A percentile compares a stretch with the other conserved stretches of the same genome.
Evolutionary conservation across 2,329 filamentous ascomycete species (phyloP).

Genomic region (Exophiala spinifera): DNA sequence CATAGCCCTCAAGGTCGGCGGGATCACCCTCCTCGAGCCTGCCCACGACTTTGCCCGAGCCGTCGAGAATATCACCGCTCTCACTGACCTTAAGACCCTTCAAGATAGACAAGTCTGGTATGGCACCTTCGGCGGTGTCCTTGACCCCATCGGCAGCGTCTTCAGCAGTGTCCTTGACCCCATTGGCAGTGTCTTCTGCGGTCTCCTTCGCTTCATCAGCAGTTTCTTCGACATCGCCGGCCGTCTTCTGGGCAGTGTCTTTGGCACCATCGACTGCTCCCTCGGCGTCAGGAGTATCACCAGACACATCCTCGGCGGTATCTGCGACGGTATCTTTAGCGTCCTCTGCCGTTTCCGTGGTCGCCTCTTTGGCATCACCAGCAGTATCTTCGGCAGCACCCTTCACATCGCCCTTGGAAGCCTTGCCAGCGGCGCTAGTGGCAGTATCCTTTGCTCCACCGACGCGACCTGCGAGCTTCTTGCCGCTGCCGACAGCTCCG

Average conservation of each 20-base stretch:
- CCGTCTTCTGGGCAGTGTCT: conserved; percentile 39
- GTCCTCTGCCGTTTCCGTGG: conserved; percentile 41
- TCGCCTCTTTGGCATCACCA: conserved; percentile 36
- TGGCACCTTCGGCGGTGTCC: conserved; percentile 16
- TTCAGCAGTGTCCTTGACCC: conserved; percentile 21
- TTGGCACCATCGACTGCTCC: conserved; percentile 51
- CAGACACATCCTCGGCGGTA: conserved; percentile 17
- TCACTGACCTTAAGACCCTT: conserved; percentile 41
- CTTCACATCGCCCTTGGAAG: conserved; percentile 24
- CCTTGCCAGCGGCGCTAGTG: conserved; percentile 28
- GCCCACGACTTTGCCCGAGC: conserved; percentile 38
- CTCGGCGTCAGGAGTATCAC: conserved; percentile 34
- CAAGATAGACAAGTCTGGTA: conserved; percentile 34
- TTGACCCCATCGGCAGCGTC: conserved; percentile 18
- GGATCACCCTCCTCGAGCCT: conserved; percentile 42
- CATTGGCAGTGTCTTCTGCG: conserved; percentile 19
- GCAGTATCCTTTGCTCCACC: conserved; percentile 28
- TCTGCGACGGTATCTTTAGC: conserved; percentile 18
- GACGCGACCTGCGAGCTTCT: conserved; percentile 32
- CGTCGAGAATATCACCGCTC: conserved; percentile 37
- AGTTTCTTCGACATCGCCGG: conserved; percentile 22
- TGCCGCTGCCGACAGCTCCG: conserved; percentile 21
- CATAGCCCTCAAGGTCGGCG: conserved; percentile 41
- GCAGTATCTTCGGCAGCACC: conserved; percentile 28
- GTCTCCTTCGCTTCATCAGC: conserved; percentile 24